A percentile compares a stretch with the other conserved stretches of the same genome.
These are phyloP conservation scores for Populus hybrid DNA, from an alignment of 441 rosid species.

Conservation along the genomic window DNA sequence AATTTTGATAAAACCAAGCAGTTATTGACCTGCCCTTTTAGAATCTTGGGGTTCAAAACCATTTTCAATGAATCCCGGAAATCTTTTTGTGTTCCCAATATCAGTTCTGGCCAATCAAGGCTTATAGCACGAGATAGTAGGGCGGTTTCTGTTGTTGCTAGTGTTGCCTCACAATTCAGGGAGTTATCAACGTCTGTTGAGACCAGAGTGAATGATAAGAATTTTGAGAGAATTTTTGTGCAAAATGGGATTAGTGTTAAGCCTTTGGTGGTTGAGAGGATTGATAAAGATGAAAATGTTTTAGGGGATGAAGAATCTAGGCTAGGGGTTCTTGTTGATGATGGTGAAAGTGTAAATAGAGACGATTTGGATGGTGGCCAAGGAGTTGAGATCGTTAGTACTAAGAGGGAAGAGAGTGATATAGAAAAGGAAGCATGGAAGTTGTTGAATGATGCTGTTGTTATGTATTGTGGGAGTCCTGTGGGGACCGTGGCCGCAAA, in stretches of 20 bases:
- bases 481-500: conserved; percentile 91
- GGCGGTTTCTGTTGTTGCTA: conserved; percentile 35
- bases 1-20: conserved; percentile 16
- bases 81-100: conserved; percentile 24
- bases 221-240: conserved; percentile 54
- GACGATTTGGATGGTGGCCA: conserved; percentile 31
- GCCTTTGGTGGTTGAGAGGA: conserved; percentile 66
- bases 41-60: conserved; percentile 23
- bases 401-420: conserved; percentile 39
- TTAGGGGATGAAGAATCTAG: conserved; percentile 36
- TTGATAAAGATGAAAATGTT: conserved; percentile 52
- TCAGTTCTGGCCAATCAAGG: conserved; percentile 31
- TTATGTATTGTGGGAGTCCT: conserved; percentile 70
- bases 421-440: conserved; percentile 81
- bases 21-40: conserved; percentile 30
- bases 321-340: conserved; percentile 29
- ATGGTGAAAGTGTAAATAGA: conserved; percentile 20
- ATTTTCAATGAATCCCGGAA: conserved; percentile 30
- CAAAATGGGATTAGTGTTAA: conserved; percentile 53
- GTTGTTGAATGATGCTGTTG: conserved; percentile 69
- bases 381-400: conserved; percentile 24
- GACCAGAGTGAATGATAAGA: conserved; percentile 49
- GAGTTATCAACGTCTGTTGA: conserved; percentile 62
- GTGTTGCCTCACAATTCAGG: conserved; percentile 38
- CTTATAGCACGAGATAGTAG: conserved; percentile 21